Conservation (phyloP, 164 flowering plant species). For the Nymphaea colorata region DNA sequence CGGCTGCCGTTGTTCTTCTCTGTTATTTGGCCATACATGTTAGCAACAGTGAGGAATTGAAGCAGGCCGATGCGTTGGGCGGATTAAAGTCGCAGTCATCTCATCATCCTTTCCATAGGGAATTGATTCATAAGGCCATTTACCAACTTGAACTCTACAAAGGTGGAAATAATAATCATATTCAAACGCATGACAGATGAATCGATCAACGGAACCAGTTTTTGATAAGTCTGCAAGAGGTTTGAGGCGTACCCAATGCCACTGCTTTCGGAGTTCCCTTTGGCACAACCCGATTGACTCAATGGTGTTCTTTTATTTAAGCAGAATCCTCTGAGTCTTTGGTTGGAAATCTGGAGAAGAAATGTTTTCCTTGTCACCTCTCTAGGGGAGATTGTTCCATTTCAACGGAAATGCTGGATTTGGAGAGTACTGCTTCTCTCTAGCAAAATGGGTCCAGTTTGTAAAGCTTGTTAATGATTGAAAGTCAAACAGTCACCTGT, state of each 20-base stretch:
- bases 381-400: background rate
- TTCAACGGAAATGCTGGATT: background rate
- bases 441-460: background rate
- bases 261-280: background rate
- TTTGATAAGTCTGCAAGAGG: background rate
- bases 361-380: background rate
- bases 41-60: constrained; percentile 43
- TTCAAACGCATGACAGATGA: constrained; percentile 19
- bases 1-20: constrained; percentile 43
- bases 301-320: background rate
- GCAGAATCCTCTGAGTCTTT: background rate
- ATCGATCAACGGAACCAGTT: background rate
- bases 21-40: constrained; percentile 62
- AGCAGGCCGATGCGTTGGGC: constrained; percentile 39
- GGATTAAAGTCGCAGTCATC: constrained; percentile 29
- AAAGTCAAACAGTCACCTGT: background rate
- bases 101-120: constrained; percentile 46
- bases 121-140: constrained; percentile 45
- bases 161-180: constrained; percentile 31
- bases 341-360: background rate
- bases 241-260: background rate
- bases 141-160: constrained; percentile 54
- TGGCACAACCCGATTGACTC: background rate
- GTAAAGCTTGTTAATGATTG: background rate
- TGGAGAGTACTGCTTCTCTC: background rate